Evolutionary conservation across 257 asterid genomes (phyloP), one percentile per base, ranked within the genome.

Genomic region (Coffea canephora): DNA sequence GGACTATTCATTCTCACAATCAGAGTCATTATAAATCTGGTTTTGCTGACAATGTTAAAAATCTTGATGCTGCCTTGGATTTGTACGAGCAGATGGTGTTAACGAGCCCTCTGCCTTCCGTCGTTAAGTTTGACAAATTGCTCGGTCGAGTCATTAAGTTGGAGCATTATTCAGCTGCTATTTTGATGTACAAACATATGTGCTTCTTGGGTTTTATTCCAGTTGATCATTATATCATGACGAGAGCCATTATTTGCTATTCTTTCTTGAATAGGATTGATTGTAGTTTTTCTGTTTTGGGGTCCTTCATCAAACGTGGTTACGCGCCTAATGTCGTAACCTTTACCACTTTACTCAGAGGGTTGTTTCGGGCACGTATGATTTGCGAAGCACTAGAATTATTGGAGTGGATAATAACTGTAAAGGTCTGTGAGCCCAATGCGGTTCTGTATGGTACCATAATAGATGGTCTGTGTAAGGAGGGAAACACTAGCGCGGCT

Each of bases 401-500:
- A 6, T 55, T 55, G 7, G 69, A 18, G 62, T 16, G 19, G 62
- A 16, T 55, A 18, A 18, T 55, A 16, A 4, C 0, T 16, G 61
- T 70, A 6, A 46, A 71, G 21, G 18, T 84, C 0, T 88, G 87
- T 54, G 85, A 79, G 72, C 84, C 81, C 27, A 23, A 69, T 82
- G 79, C 18, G 68, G 41, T 79, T 62, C 69, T 41, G n/a, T 69
- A 64, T 54, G 73, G 81, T 2, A 77, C 39, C 25, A 75, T 86
- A 27, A 72, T 86, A 2, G 18, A 83, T 73, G 89, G 87, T 67
- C 46, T 86, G n/a, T 86, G 83, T 84, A 79, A 86, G 61, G 69
- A 77, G 0, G 79, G 61, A 0, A 54, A 15, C 23, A 54, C 23
- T 54, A 15, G 61, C 6, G 4, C 21, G 0, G 61, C 61, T 84